Evolutionary conservation across 352 stramenopile species (phyloP), one percentile per base, ranked within the genome.

Genomic region (Saprolegnia parasitica): DNA sequence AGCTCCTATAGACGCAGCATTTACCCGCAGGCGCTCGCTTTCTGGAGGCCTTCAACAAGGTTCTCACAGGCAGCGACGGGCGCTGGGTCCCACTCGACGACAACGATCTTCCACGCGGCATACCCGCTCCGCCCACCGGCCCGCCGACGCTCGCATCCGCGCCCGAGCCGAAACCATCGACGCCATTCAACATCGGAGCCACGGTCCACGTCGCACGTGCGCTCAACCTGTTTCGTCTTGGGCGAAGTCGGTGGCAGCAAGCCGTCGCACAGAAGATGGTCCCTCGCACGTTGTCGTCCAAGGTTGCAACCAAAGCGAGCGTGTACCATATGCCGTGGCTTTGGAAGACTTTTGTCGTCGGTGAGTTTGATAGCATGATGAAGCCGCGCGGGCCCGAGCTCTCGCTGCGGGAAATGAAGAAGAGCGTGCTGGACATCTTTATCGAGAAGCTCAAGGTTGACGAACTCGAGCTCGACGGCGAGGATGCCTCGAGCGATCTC

Each of bases 401-500:
- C 26, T 65, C 55, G 0, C 66, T 63, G 10, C 72, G 72, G 2
- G 76, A 84, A 40, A 16, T 77, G 15, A 83, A 83, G 65, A 80
- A 78, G 18, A 64, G 90, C 20, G 74, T 90, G 1, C 71, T 92
- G 5, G 84, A 92, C 60, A 77, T 92, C 5, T 87, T 82, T 70
- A 76, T 90, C 64, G 84, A 92, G 70, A 90, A 90, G 50, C 72
- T 90, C 67, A 92, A 92, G 54, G 64, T 73, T 0, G 84, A 92
- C 45, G 73, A 84, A 24, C 60, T 87, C 23, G 81, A 90, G 50
- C 42, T 84, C 0, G 83, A 92, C 54, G 52, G 52, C 24, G 86
- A 78, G 9, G 65, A 67, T 0, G 80, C 76, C 46, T 73, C 90
- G 3, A 83, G 68, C 61, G 80, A 77, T 9, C 72, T 92, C 18